A percentile compares a stretch with the other conserved stretches of the same genome.
phyloP scores from a whole-genome alignment of 345 rosid species.

The Boechera retrofracta region DNA sequence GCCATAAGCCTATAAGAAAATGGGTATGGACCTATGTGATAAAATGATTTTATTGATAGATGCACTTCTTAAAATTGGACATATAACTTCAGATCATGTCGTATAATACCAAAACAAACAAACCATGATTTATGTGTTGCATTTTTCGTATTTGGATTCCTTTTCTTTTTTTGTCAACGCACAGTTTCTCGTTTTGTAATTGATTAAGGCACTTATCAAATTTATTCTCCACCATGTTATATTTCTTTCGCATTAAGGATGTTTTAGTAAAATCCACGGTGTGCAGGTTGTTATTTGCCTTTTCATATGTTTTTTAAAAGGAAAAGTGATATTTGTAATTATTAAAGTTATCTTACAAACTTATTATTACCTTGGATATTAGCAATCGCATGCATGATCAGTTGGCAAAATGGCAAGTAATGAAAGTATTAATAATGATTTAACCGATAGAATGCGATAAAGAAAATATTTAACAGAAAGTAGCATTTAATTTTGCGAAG shows the following conservation, averaged over 20 bases:
- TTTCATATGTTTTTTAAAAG: background rate
- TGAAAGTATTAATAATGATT: background rate
- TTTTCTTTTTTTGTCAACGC: conserved; percentile 20
- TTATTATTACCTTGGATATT: conserved; percentile 19
- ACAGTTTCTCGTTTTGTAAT: conserved; percentile 12
- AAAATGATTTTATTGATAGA: conserved; percentile 3
- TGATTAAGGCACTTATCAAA: background rate
- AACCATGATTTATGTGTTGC: conserved; percentile 1
- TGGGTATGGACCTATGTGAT: conserved; percentile 29
- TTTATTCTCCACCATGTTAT: background rate
- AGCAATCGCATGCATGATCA: conserved; percentile 31
- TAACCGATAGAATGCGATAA: background rate
- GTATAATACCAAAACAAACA: conserved; percentile 21
- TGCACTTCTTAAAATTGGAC: conserved; percentile 7
- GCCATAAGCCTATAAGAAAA: conserved; percentile 3
- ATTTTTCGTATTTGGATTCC: conserved; percentile 21
- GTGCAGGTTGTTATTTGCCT: conserved; percentile 19
- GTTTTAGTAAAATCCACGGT: background rate
- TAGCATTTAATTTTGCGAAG: conserved; percentile 30
- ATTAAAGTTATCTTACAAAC: conserved; percentile 12
- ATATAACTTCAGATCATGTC: conserved; percentile 25
- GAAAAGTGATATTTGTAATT: conserved; percentile 14
- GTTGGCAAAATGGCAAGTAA: conserved; percentile 17
- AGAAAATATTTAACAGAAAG: background rate
- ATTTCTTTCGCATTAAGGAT: background rate